These are phyloP conservation scores for Trichoderma oligosporum DNA, from an alignment of 2,329 filamentous ascomycete genomes.

Conservation along the genomic window DNA sequence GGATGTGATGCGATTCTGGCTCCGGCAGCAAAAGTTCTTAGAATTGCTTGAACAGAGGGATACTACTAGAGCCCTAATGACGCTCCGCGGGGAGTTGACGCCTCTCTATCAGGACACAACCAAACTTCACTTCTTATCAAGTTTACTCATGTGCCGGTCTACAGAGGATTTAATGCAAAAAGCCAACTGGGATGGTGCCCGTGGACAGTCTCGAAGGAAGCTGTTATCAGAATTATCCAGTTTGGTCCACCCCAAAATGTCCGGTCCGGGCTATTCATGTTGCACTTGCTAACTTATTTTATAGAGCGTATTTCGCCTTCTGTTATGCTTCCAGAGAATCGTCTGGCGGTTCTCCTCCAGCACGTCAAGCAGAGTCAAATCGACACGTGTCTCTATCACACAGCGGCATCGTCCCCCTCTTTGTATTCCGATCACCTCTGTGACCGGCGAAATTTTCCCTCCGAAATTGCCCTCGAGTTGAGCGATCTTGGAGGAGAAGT, in stretches of 20 bases:
- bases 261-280: background rate
- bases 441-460: conserved; percentile 74
- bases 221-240: conserved; percentile 81
- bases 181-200: conserved; percentile 80
- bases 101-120: conserved; percentile 75
- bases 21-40: conserved; percentile 91
- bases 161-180: conserved; percentile 71
- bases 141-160: conserved; percentile 83
- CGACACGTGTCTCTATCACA: conserved; percentile 82
- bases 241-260: conserved; percentile 41
- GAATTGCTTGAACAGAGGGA: conserved; percentile 80
- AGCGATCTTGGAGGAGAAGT: conserved; percentile 75
- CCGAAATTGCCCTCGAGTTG: conserved; percentile 66
- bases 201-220: conserved; percentile 67
- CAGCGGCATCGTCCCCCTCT: conserved; percentile 71
- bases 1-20: conserved; percentile 77
- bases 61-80: conserved; percentile 67
- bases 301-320: conserved; percentile 87
- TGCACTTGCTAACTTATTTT: conserved; percentile 24
- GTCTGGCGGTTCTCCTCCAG: conserved; percentile 74
- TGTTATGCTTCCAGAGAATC: conserved; percentile 92
- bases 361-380: conserved; percentile 84
- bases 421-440: conserved; percentile 87
- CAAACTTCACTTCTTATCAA: conserved; percentile 78
- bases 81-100: conserved; percentile 84